Evolutionary conservation across 139 green algal genomes (phyloP).

Genomic region (Ettlia oleoabundans): DNA sequence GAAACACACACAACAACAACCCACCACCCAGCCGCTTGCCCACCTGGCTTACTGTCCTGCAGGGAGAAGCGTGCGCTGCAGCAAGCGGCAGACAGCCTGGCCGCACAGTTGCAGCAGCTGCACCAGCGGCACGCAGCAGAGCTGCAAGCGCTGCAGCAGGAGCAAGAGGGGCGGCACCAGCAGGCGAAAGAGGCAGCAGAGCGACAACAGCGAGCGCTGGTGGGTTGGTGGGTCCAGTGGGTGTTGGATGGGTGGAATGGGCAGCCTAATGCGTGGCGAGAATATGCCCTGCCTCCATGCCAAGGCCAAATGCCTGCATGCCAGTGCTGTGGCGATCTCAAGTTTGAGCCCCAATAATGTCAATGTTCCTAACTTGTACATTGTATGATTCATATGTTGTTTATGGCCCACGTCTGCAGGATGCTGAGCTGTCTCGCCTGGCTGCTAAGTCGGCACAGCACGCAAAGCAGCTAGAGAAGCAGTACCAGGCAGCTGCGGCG

Average conservation of each 20-base stretch:
- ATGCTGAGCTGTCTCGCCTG: background rate
- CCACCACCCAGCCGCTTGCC: too few relatives aligned
- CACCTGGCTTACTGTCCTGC: background rate
- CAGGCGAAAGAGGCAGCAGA: background rate
- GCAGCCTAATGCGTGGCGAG: too few relatives aligned
- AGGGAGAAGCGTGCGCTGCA: background rate
- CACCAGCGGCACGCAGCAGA: background rate
- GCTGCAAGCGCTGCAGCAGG: background rate
- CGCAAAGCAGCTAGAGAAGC: background rate
- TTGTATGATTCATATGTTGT: too few relatives aligned
- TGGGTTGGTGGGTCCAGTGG: too few relatives aligned
- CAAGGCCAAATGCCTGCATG: too few relatives aligned
- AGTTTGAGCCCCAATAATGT: background rate
- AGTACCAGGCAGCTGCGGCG: background rate
- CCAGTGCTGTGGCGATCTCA: too few relatives aligned
- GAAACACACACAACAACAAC: too few relatives aligned
- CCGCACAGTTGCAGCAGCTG: background rate
- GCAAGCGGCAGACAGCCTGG: background rate
- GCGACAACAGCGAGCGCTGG: background rate
- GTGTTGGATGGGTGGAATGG: too few relatives aligned
- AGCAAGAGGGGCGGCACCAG: background rate
- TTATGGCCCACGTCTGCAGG: background rate
- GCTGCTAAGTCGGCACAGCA: background rate
- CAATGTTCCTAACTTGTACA: too few relatives aligned
- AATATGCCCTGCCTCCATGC: too few relatives aligned